Percentiles rank a stretch among this genome's conserved stretches.
Conservation (phyloP, 1,284 basidiomycete species). For the Cryptococcus sp. region DNA sequence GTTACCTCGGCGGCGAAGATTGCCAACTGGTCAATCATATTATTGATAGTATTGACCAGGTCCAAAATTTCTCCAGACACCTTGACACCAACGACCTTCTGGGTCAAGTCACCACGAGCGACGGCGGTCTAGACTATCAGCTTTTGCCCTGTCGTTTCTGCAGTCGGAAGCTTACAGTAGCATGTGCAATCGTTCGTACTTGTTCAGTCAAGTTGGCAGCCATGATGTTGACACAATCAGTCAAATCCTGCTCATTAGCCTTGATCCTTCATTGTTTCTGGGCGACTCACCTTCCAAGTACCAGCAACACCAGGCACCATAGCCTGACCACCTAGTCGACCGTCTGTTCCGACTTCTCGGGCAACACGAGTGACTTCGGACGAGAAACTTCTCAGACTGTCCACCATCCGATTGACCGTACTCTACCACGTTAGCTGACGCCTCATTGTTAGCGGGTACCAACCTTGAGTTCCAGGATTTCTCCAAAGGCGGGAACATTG, state of each 20-base stretch:
- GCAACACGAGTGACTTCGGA: constrained; percentile 70
- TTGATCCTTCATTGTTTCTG: constrained; percentile 1
- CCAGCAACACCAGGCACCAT: constrained; percentile 80
- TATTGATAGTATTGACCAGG: constrained; percentile 73
- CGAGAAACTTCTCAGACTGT: constrained; percentile 52
- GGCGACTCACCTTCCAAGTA: constrained; percentile 65
- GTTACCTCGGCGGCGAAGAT: constrained; percentile 94
- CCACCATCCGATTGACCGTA: constrained; percentile 46
- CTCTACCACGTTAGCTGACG: constrained; percentile 44
- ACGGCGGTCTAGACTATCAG: constrained; percentile 67
- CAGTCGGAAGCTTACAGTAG: constrained; percentile 61
- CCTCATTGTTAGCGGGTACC: too few species aligned
- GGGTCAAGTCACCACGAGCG: constrained; percentile 85
- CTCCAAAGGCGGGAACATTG: constrained; percentile 92
- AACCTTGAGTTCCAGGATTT: constrained; percentile 83
- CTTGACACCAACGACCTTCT: constrained; percentile 87
- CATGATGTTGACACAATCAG: constrained; percentile 83
- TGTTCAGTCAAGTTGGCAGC: constrained; percentile 71
- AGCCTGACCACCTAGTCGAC: constrained; percentile 91
- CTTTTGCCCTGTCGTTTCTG: not conserved
- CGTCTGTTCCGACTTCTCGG: constrained; percentile 90
- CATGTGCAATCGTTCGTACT: constrained; percentile 90
- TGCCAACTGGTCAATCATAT: constrained; percentile 93
- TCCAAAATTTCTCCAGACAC: constrained; percentile 94
- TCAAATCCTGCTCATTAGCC: constrained; percentile 59